Conservation (phyloP, 495 filamentous ascomycete species). For the Daldinia childiae region DNA sequence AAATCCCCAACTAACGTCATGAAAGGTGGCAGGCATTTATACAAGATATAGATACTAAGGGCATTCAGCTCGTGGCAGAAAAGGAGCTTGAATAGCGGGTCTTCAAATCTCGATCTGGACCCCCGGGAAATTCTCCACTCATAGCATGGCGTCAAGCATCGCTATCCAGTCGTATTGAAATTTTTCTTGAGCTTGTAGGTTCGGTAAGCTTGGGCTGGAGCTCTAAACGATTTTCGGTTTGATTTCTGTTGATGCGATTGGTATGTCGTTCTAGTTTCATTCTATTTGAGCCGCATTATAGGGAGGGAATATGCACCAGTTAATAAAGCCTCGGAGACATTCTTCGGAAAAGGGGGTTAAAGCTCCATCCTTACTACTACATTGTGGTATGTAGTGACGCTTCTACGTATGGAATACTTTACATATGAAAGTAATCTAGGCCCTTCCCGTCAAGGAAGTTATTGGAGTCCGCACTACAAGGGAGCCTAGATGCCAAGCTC, state of each 20-base stretch:
- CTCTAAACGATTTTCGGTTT: not conserved
- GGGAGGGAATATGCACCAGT: constrained; percentile 4
- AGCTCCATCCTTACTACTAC: constrained; percentile 5
- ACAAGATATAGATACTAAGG: not conserved
- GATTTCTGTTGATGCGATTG: not conserved
- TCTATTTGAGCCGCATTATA: constrained; percentile 26
- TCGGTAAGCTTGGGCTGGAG: not conserved
- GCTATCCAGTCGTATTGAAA: not conserved
- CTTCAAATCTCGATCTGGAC: not conserved
- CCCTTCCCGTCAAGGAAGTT: not conserved
- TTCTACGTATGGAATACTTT: not conserved
- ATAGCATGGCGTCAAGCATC: not conserved
- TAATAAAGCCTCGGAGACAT: not conserved
- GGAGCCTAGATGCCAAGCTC: not conserved
- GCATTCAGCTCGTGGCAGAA: not conserved
- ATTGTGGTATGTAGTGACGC: not conserved
- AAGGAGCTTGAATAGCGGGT: constrained; percentile 10
- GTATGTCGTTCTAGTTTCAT: not conserved
- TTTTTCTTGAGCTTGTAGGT: not conserved
- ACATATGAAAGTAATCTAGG: not conserved
- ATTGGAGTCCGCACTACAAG: not conserved
- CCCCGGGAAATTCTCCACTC: constrained; percentile 4
- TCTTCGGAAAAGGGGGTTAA: constrained; percentile 10
- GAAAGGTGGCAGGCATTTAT: not conserved
- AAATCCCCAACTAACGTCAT: not conserved